Evolutionary conservation across 2,329 filamentous ascomycete species (phyloP), one percentile per base, ranked within the genome.

Genomic region (Karstenula rhodostoma): DNA sequence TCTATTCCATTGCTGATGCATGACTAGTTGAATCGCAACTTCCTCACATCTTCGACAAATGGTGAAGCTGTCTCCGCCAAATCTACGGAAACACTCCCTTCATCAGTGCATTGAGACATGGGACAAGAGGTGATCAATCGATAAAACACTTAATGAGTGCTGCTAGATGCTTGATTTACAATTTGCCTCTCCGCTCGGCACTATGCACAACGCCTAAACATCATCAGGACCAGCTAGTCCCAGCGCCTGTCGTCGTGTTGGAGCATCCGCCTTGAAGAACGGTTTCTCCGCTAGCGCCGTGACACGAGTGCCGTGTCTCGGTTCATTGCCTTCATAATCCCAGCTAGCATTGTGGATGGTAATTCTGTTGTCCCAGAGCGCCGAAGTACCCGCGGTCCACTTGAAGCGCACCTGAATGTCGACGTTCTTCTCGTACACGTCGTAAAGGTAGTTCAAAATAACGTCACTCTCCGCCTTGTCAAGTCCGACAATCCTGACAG

Each of bases 311-410:
- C 90, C 90, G 72, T 93, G 90, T 42, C 90, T 81, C 0, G 89
- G 87, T 70, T 91, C 82, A 22, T 79, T 82, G 1, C 88, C 88
- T 35, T 86, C 88, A 69, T 92, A 92, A 66, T 92, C 89, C 88
- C 89, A 92, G 67, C 86, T 89, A 0, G 89, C 89, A 63, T 90
- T 91, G 67, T 92, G 89, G 40, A 91, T 91, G 0, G 90, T 91
- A 60, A 91, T 89, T 81, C 87, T 81, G 67, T 92, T 92, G 69
- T 92, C 89, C 89, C 89, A 92, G 3, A 92, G 77, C 0, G 87
- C 90, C 54, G 85, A 89, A 0, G 89, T 90, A 27, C 83, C 77
- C 0, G 87, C 86, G 0, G 86, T 90, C 90, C 90, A 92, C 69
- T 84, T 86, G 79, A 91, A 92, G 0, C 89, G 83, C 6, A 91